These are phyloP conservation scores for Cryoendolithus antarcticus DNA, from an alignment of 2,329 filamentous ascomycete species.

Conservation along the genomic window DNA sequence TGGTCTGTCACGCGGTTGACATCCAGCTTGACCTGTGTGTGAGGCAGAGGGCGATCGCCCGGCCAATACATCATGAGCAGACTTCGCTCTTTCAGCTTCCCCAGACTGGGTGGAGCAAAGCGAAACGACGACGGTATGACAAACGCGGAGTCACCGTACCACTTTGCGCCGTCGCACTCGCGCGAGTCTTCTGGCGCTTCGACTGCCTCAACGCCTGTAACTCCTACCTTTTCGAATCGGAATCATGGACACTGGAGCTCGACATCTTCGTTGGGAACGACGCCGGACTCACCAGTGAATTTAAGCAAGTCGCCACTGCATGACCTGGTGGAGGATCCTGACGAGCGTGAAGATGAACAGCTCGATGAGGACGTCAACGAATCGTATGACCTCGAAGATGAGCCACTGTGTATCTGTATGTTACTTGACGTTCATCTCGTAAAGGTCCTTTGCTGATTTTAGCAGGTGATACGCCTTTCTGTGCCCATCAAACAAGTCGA, in stretches of 20 bases:
- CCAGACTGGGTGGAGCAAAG: constrained; percentile 12
- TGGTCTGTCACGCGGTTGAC: constrained; percentile 4
- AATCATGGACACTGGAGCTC: constrained; percentile 61
- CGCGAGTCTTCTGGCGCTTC: constrained; percentile 34
- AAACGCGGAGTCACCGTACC: constrained; percentile 13
- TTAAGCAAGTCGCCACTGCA: constrained; percentile 56
- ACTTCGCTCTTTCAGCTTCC: constrained; percentile 17
- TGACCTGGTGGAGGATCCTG: constrained; percentile 73
- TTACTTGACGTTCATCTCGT: constrained; percentile 15
- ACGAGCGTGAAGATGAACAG: constrained; percentile 53
- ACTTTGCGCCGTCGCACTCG: constrained; percentile 18
- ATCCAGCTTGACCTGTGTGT: constrained; percentile 1
- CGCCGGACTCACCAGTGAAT: constrained; percentile 45
- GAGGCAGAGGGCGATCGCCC: constrained; percentile 2
- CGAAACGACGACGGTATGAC: constrained; percentile 11
- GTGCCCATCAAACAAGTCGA: constrained; percentile 34
- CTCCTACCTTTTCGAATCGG: constrained; percentile 54
- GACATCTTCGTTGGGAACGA: constrained; percentile 61
- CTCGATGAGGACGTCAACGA: constrained; percentile 21
- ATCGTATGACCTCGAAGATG: constrained; percentile 26
- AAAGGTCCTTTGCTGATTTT: constrained; percentile 3
- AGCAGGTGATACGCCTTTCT: constrained; percentile 48
- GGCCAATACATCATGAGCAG: constrained; percentile 17
- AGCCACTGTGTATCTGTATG: constrained; percentile 62
- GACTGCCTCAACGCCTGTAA: constrained; percentile 57